A percentile compares a stretch with the other conserved stretches of the same genome.
These are phyloP conservation scores for Trametes cingulata DNA, from an alignment of 768 basidiomycete species.

Conservation along the genomic window DNA sequence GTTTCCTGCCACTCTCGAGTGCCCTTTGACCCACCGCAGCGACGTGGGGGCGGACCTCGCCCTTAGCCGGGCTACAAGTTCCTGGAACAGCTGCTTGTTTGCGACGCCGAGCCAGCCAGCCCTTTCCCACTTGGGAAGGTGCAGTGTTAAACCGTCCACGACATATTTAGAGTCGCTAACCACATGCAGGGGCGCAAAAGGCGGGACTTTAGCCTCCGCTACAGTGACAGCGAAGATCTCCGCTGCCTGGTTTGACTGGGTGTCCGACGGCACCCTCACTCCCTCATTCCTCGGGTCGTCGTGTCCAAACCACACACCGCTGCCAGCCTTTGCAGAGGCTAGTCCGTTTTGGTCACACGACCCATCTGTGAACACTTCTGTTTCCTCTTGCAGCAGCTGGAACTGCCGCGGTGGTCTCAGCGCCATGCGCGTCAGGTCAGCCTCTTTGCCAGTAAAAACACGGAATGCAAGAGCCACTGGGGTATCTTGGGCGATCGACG, in stretches of 20 bases:
- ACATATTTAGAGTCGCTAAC: no score
- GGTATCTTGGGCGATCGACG: background rate
- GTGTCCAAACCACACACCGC: background rate
- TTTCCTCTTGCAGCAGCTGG: background rate
- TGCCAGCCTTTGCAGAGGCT: background rate
- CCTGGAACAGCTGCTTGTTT: constrained; percentile 1
- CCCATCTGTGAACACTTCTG: background rate
- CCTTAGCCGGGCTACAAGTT: background rate
- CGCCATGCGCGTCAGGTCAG: no score
- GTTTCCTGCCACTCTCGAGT: constrained; percentile 5
- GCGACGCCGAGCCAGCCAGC: background rate
- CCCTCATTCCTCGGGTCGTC: background rate
- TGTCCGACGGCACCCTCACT: background rate
- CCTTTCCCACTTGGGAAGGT: constrained; percentile 15
- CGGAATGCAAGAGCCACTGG: background rate
- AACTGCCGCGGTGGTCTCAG: background rate
- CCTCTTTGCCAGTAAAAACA: background rate
- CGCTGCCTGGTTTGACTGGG: background rate
- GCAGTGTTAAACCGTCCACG: constrained; percentile 27
- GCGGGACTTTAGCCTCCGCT: background rate
- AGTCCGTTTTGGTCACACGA: background rate
- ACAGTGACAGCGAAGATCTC: constrained; percentile 22
- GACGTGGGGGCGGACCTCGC: background rate
- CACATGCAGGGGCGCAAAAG: constrained; percentile 14
- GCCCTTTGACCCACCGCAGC: constrained; percentile 23